These are phyloP conservation scores for Flaveria floridana DNA, from an alignment of 140 eudicot species.

Conservation along the genomic window DNA sequence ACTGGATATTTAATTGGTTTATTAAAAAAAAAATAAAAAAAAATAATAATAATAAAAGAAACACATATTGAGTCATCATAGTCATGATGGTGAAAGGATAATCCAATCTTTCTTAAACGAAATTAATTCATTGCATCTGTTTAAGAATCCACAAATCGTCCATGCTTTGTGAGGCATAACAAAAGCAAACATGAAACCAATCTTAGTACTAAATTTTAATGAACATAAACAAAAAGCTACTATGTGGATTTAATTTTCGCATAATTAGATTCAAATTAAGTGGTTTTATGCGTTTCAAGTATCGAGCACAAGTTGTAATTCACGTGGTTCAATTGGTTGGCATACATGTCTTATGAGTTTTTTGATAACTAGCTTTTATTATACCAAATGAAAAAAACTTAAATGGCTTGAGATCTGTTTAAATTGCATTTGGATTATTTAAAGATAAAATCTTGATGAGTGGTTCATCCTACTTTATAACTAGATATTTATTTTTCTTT, in stretches of 20 bases:
- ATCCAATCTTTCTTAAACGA: conserved; percentile 12
- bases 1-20: conserved; percentile 1
- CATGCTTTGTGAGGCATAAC: conserved; percentile 33
- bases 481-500: not conserved
- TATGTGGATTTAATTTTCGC: too few relatives aligned
- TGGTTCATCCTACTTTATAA: conserved; percentile 22
- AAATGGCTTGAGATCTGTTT: conserved; percentile 13
- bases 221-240: not conserved
- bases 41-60: not conserved
- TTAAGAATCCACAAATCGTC: conserved; percentile 25
- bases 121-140: not conserved
- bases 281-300: too few relatives aligned
- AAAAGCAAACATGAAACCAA: conserved; percentile 14
- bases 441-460: not conserved
- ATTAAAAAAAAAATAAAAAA: not conserved
- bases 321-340: too few relatives aligned
- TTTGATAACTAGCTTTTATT: too few relatives aligned
- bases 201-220: conserved; percentile 15
- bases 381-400: not conserved
- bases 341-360: too few relatives aligned
- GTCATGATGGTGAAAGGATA: conserved; percentile 22
- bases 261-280: too few relatives aligned
- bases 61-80: conserved; percentile 1
- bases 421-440: too few relatives aligned
- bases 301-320: too few relatives aligned